These are phyloP conservation scores for Wickerhamiella allomyrinae DNA, from an alignment of 805 yeast species.

Conservation along the genomic window DNA sequence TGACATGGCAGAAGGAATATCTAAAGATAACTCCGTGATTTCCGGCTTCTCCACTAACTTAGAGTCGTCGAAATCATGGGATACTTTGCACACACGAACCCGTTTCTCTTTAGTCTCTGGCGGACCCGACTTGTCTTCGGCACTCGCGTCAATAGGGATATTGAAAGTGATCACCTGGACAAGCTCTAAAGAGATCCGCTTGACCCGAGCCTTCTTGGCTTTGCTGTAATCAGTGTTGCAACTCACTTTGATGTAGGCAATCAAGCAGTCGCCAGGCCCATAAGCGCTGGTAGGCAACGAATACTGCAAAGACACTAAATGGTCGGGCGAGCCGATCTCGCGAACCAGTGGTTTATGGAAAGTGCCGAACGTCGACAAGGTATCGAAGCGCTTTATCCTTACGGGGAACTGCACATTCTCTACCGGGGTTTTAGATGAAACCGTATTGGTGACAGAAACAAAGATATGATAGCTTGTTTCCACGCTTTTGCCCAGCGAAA, in stretches of 20 bases:
- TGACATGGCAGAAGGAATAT: slow-evolving; percentile 19
- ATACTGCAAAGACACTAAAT: slow-evolving; percentile 24
- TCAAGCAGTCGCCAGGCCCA: slow-evolving; percentile 28
- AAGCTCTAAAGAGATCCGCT: slow-evolving; percentile 23
- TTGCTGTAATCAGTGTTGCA: slow-evolving; percentile 28
- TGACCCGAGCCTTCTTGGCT: slow-evolving; percentile 26
- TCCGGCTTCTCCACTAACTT: slow-evolving; percentile 18
- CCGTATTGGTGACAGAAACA: slow-evolving; percentile 18
- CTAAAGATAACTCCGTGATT: slow-evolving; percentile 18
- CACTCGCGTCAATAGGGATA: slow-evolving; percentile 1
- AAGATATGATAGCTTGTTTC: slow-evolving; percentile 25
- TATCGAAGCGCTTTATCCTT: slow-evolving; percentile 26
- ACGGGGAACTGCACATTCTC: slow-evolving; percentile 23
- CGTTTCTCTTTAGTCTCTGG: slow-evolving; percentile 17
- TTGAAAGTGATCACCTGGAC: slow-evolving; percentile 25
- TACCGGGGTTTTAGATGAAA: slow-evolving; percentile 1
- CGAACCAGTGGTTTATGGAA: slow-evolving; percentile 21
- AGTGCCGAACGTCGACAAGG: slow-evolving; percentile 27
- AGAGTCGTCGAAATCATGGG: slow-evolving; percentile 17
- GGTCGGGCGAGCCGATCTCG: slow-evolving; percentile 22
- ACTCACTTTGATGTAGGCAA: slow-evolving; percentile 20
- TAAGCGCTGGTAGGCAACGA: slow-evolving; percentile 24
- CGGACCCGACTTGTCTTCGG: slow-evolving; percentile 17
- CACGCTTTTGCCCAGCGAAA: slow-evolving; percentile 20
- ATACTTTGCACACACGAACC: slow-evolving; percentile 20